phyloP scores from a whole-genome alignment of 805 yeast genomes.

The Lipomyces starkeyi region DNA sequence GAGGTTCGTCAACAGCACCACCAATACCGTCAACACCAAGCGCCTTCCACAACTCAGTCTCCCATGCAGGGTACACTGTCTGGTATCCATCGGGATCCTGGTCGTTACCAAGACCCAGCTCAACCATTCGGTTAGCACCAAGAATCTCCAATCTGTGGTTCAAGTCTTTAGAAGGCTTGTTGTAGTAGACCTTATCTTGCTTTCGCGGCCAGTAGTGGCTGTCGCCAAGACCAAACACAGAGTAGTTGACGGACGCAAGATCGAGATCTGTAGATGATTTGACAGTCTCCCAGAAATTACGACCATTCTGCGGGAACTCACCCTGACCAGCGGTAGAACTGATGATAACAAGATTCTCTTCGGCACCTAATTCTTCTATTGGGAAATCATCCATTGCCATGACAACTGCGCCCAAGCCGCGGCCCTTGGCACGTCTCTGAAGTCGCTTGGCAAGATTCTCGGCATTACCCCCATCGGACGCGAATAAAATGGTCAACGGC shows the following conservation, averaged over 20 bases:
- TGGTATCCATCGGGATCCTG: conserved; percentile 96
- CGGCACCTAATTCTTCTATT: conserved; percentile 73
- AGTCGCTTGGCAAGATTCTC: conserved; percentile 79
- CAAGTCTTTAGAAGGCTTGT: conserved; percentile 85
- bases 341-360: conserved; percentile 70
- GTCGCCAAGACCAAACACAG: conserved; percentile 82
- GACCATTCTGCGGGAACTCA: conserved; percentile 84
- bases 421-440: conserved; percentile 75
- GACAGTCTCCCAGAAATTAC: conserved; percentile 73
- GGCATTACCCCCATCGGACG: conserved; percentile 93
- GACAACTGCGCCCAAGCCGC: conserved; percentile 73
- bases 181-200: conserved; percentile 91
- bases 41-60: conserved; percentile 81
- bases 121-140: conserved; percentile 75
- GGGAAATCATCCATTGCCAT: conserved; percentile 74
- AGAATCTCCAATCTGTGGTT: conserved; percentile 65
- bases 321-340: conserved; percentile 86
- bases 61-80: conserved; percentile 92
- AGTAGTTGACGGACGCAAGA: conserved; percentile 59
- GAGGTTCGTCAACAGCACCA: conserved; percentile 88
- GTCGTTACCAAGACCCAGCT: conserved; percentile 91
- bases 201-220: conserved; percentile 95
- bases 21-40: conserved; percentile 83
- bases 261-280: conserved; percentile 69
- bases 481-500: conserved; percentile 82